Evolutionary conservation across 495 filamentous ascomycete species (phyloP).

Genomic region (Aspergillus heteromorphus): DNA sequence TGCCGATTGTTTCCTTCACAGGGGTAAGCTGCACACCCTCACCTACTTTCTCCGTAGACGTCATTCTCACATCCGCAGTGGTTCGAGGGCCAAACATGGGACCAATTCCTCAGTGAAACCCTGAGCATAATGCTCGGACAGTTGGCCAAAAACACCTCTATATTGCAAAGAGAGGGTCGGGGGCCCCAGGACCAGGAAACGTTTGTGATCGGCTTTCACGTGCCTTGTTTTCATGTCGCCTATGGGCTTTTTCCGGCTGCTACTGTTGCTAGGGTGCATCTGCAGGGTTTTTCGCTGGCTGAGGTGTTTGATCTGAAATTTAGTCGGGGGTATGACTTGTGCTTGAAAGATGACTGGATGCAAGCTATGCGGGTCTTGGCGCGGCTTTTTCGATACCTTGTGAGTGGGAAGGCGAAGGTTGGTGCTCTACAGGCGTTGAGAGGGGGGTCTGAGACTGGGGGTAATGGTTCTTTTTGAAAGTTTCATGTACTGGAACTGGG

Average conservation of each 20-base stretch:
- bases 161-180: not conserved
- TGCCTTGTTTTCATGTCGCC: not conserved
- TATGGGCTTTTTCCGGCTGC: not conserved
- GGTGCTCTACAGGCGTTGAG: not conserved
- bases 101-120: slow-evolving; percentile 5
- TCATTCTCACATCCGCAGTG: not conserved
- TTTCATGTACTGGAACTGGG: too few relatives aligned
- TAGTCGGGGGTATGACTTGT: not conserved
- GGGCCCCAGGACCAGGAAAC: not conserved
- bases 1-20: slow-evolving; percentile 4
- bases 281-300: not conserved
- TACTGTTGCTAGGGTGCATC: not conserved
- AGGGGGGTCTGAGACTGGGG: too few relatives aligned
- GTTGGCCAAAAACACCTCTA: slow-evolving; percentile 3
- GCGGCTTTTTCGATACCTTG: not conserved
- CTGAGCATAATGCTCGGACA: slow-evolving; percentile 11
- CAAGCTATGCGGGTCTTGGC: not conserved
- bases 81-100: slow-evolving; percentile 8
- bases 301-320: not conserved
- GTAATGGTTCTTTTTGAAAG: too few relatives aligned
- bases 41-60: not conserved
- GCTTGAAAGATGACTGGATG: not conserved
- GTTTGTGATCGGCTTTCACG: slow-evolving; percentile 4
- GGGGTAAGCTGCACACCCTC: not conserved
- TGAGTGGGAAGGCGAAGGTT: not conserved